These are phyloP conservation scores for Mycosphaerella sp. DNA, from an alignment of 2,329 filamentous ascomycete genomes.

Conservation along the genomic window DNA sequence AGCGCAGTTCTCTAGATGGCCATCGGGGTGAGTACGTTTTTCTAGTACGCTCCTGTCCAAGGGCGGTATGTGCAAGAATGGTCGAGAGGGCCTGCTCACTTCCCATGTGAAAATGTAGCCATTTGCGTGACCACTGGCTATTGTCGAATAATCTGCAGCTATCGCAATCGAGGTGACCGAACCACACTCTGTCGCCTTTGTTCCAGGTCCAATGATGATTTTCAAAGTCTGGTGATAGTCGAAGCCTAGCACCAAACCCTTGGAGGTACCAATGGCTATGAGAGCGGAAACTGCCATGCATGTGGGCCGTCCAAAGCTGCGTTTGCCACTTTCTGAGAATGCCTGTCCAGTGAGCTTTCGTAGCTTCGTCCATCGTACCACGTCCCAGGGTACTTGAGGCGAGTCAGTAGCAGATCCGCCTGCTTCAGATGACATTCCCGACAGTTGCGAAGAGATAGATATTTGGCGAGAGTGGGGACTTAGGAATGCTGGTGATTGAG, in stretches of 20 bases:
- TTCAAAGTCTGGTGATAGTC: slow-evolving; percentile 96
- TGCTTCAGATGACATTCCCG: slow-evolving; percentile 64
- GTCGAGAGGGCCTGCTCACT: slow-evolving; percentile 68
- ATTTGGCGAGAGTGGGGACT: slow-evolving; percentile 67
- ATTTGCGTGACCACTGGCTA: slow-evolving; percentile 82
- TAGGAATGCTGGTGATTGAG: slow-evolving; percentile 71
- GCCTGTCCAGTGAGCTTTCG: slow-evolving; percentile 82
- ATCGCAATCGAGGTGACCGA: slow-evolving; percentile 80
- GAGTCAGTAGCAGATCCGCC: slow-evolving; percentile 45
- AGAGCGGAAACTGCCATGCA: slow-evolving; percentile 81
- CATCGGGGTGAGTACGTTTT: slow-evolving; percentile 64
- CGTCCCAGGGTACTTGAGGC: slow-evolving; percentile 83
- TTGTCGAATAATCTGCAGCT: slow-evolving; percentile 86
- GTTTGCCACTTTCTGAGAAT: slow-evolving; percentile 85
- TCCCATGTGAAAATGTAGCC: slow-evolving; percentile 98
- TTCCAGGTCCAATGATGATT: slow-evolving; percentile 86
- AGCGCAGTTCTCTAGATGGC: slow-evolving; percentile 69
- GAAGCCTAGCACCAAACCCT: slow-evolving; percentile 90
- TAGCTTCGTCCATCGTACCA: slow-evolving; percentile 90
- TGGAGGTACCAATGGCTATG: slow-evolving; percentile 87
- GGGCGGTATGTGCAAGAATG: slow-evolving; percentile 81
- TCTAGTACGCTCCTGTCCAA: slow-evolving; percentile 56
- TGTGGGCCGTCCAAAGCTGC: slow-evolving; percentile 87
- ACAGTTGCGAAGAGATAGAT: slow-evolving; percentile 35
- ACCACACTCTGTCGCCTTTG: slow-evolving; percentile 89